Percentiles rank a stretch among this genome's conserved stretches.
Evolutionary conservation across 768 basidiomycete species (phyloP).

Genomic region (Boletus rubropictus): DNA sequence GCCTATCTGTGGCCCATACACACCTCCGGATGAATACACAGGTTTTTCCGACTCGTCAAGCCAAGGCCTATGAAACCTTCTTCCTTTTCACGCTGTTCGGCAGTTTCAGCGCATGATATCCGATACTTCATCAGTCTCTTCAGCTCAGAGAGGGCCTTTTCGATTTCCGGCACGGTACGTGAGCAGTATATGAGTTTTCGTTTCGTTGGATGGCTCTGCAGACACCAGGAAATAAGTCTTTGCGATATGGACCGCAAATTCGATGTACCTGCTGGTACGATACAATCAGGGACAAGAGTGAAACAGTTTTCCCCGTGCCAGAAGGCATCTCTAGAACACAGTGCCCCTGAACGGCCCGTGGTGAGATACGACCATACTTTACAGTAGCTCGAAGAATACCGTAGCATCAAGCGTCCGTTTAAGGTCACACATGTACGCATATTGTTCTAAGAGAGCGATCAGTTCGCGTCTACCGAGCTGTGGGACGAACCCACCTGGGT

Average conservation of each 20-base stretch:
- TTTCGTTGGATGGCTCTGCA: constrained; percentile 83
- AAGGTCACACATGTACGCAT: constrained; percentile 98
- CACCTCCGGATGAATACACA: constrained; percentile 94
- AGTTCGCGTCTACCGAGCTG: constrained; percentile 1
- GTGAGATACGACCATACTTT: neutral
- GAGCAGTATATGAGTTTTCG: constrained; percentile 98
- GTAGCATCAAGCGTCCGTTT: constrained; percentile 94
- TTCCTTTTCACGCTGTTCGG: constrained; percentile 74
- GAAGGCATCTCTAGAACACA: constrained; percentile 99
- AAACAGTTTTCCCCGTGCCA: constrained; percentile 98
- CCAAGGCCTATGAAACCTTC: constrained; percentile 82
- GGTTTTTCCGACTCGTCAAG: constrained; percentile 90
- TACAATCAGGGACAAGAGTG: constrained; percentile 88
- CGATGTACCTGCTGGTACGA: constrained; percentile 86
- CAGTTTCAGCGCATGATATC: constrained; percentile 60
- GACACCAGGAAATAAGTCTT: neutral
- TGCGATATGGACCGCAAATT: neutral
- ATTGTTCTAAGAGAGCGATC: constrained; percentile 66
- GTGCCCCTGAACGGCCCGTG: constrained; percentile 65
- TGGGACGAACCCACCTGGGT: constrained; percentile 61
- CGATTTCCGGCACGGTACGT: constrained; percentile 98
- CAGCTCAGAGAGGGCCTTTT: constrained; percentile 93
- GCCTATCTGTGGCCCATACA: constrained; percentile 12
- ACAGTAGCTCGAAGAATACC: constrained; percentile 37
- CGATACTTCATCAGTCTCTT: constrained; percentile 93